Evolutionary conservation across 768 basidiomycete genomes (phyloP), one percentile per base, ranked within the genome.

Genomic region (Nidula microcarpa): DNA sequence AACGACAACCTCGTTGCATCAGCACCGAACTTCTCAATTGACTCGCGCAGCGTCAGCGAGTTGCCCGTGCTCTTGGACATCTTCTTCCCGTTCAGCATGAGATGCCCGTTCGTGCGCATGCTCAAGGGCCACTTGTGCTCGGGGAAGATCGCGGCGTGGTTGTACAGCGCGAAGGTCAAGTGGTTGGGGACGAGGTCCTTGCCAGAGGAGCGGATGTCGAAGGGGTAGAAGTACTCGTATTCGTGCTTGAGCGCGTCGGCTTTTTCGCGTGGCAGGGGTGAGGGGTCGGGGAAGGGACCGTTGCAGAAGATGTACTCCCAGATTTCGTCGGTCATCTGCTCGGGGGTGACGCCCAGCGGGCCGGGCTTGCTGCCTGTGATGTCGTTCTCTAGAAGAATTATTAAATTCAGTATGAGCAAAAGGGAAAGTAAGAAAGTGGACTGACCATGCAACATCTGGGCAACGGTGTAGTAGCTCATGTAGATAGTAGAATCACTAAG

Each of bases 51-150:
- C 0, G 96, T 99, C 76, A 98, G 74, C 53, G 87, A 91, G 71
- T 99, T 99, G 9, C 97, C 97, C 44, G 89, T 94, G 68, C 89
- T 91, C 81, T 98, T 99, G 39, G 86, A 87, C 97, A 99, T 99
- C 78, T 98, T 99, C 78, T 94, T 89, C 16, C 96, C 95, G 69
- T 99, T 98, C 68, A 99, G 68, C 87, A 94, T 87, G 76, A 99
- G 69, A 66, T 98, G 96, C 0, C 97, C 97, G 64, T 99, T 99
- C 45, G 91, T 87, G 23, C 97, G 89, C 78, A 99, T 92, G 65
- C 91, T 86, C 62, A 82, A 63, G 0, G 97, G 96, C 91, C 91
- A 94, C 68, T 91, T 90, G 64, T 91, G 82, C 60, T 86, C 79
- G 53, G 92, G 87, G 82, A 98, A 98, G 43, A 98, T 69, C 4